A percentile compares a stretch with the other conserved stretches of the same genome.
Evolutionary conservation across 345 rosid species (phyloP).

Genomic region (Rhodomyrtus tomentosa): DNA sequence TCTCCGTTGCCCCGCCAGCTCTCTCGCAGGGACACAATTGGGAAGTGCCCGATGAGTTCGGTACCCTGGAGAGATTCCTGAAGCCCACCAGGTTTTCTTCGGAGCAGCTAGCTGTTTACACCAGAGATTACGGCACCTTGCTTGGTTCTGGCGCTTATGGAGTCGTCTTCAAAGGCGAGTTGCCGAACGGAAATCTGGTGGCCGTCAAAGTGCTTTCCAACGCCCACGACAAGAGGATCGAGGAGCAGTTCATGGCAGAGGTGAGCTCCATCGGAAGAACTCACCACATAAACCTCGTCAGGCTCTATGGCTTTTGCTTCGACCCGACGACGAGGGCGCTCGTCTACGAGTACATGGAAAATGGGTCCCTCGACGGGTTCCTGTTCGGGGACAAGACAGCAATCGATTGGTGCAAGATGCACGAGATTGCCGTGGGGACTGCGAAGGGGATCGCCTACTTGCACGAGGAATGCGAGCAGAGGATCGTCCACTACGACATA

Average conservation of each 20-base stretch:
- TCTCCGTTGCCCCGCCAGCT: background rate
- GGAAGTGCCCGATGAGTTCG: background rate
- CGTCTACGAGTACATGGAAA: slow-evolving; percentile 27
- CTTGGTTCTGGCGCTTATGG: slow-evolving; percentile 20
- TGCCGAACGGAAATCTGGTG: background rate
- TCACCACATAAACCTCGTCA: slow-evolving; percentile 21
- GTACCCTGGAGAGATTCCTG: slow-evolving; percentile 12
- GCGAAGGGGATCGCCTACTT: slow-evolving; percentile 10
- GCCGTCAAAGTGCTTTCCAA: slow-evolving; percentile 16
- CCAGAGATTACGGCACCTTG: slow-evolving; percentile 2
- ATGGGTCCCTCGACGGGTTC: slow-evolving; percentile 17
- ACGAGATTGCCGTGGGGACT: slow-evolving; percentile 1
- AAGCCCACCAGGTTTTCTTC: slow-evolving; percentile 18
- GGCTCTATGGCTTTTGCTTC: slow-evolving; percentile 23
- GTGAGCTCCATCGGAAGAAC: slow-evolving; percentile 29
- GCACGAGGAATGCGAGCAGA: slow-evolving; percentile 10
- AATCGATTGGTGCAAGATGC: background rate
- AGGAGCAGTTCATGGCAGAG: slow-evolving; percentile 32
- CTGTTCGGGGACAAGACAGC: background rate
- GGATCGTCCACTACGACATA: slow-evolving; percentile 17
- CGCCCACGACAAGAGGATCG: slow-evolving; percentile 2
- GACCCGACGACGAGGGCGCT: slow-evolving; percentile 11
- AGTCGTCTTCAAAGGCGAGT: slow-evolving; percentile 12
- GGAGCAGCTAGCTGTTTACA: slow-evolving; percentile 1
- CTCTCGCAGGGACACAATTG: background rate